Percentiles rank a stretch among this genome's conserved stretches.
Evolutionary conservation across 306 rosid species (phyloP).

Genomic region (Cyamopsis tetragonoloba): DNA sequence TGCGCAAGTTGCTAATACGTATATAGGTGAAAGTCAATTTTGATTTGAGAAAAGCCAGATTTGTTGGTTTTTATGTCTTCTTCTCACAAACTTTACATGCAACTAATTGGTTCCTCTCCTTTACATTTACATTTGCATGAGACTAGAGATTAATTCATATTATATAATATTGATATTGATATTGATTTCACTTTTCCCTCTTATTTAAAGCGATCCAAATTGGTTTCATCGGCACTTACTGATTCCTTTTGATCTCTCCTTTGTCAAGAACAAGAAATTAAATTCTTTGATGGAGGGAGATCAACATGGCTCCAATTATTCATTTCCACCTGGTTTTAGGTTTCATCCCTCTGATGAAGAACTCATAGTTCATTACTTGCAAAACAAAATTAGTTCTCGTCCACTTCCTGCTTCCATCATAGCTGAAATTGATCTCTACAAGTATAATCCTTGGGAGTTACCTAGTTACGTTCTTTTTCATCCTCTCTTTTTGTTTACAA

Average conservation of each 20-base stretch:
- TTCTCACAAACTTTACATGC: constrained; percentile 37
- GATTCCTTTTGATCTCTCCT: constrained; percentile 33
- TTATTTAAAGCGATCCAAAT: constrained; percentile 22
- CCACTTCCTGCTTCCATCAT: constrained; percentile 70
- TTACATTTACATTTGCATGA: constrained; percentile 46
- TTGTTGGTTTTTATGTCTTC: constrained; percentile 33
- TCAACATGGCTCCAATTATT: constrained; percentile 25
- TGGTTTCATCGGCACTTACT: constrained; percentile 38
- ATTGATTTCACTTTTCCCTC: constrained; percentile 17
- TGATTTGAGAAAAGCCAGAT: constrained; percentile 38
- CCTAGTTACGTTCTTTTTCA: constrained; percentile 48
- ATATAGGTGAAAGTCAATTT: constrained; percentile 30
- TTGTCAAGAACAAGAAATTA: constrained; percentile 32
- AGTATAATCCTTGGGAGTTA: constrained; percentile 78
- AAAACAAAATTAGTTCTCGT: constrained; percentile 47
- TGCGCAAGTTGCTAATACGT: constrained; percentile 9
- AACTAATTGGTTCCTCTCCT: constrained; percentile 27
- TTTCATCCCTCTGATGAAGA: constrained; percentile 88
- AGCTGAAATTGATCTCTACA: constrained; percentile 61
- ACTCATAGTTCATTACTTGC: constrained; percentile 74
- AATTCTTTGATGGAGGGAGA: constrained; percentile 44
- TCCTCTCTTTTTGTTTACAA: constrained; percentile 20
- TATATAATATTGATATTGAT: constrained; percentile 30
- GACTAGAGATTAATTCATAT: constrained; percentile 30
- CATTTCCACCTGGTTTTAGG: constrained; percentile 75